phyloP scores from a whole-genome alignment of 305 asterid genomes.

The Ruellia speciosa region DNA sequence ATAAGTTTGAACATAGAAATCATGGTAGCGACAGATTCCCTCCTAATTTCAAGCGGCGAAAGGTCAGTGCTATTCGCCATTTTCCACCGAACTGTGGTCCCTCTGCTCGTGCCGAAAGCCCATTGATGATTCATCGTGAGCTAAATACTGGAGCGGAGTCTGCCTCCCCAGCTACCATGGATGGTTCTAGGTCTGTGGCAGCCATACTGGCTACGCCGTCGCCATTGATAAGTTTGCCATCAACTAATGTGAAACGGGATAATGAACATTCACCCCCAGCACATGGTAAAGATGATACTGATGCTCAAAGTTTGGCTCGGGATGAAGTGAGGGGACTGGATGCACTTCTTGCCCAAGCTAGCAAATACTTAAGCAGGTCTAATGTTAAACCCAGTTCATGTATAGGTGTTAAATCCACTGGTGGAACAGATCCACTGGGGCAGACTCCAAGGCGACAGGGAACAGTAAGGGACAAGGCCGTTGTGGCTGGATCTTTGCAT shows the following conservation, averaged over 20 bases:
- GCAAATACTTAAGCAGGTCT: slow-evolving; percentile 13
- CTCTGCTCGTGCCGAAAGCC: no score
- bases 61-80: not conserved
- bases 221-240: slow-evolving; percentile 25
- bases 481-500: no score
- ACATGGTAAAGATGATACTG: not conserved
- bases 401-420: no score
- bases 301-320: slow-evolving; percentile 5
- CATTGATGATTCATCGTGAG: no score
- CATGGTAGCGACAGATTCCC: not conserved
- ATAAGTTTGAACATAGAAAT: no score
- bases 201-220: slow-evolving; percentile 20
- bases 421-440: no score
- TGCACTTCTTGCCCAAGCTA: slow-evolving; percentile 14
- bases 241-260: not conserved
- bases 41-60: slow-evolving; percentile 9
- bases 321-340: not conserved
- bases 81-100: slow-evolving; percentile 18
- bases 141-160: not conserved
- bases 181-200: not conserved
- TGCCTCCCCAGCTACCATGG: not conserved
- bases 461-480: no score
- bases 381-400: no score
- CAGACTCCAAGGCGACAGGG: no score
- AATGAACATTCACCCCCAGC: not conserved